Percentiles rank a stretch among this genome's conserved stretches.
Evolutionary conservation across 2,329 filamentous ascomycete genomes (phyloP).

Genomic region (Botrytis elliptica): DNA sequence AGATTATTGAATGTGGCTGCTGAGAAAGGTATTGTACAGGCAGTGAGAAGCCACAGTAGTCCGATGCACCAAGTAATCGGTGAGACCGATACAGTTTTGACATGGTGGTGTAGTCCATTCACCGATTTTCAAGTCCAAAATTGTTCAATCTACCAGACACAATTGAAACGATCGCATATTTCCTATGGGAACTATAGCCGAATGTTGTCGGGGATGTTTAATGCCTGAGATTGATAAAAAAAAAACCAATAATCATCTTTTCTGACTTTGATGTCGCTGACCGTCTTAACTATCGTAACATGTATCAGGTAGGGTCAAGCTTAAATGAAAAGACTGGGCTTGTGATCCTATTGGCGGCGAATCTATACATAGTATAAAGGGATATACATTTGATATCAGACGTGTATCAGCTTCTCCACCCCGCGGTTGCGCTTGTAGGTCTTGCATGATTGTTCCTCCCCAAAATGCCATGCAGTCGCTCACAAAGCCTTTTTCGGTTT

Average conservation of each 20-base stretch:
- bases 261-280: not conserved
- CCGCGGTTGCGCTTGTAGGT: not conserved
- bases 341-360: not conserved
- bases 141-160: not conserved
- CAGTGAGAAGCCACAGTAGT: not conserved
- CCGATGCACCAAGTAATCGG: not conserved
- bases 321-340: not conserved
- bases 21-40: not conserved
- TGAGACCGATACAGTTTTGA: not conserved
- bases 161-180: not conserved
- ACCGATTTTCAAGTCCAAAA: not conserved
- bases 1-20: too few relatives aligned
- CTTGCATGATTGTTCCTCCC: not conserved
- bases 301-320: not conserved
- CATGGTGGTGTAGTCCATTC: not conserved
- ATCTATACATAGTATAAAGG: not conserved
- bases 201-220: not conserved
- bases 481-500: not conserved
- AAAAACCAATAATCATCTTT: not conserved
- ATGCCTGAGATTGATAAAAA: too few relatives aligned
- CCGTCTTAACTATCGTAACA: not conserved
- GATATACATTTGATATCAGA: not conserved
- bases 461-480: not conserved
- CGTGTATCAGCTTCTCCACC: not conserved
- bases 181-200: not conserved